A percentile compares a stretch with the other conserved stretches of the same genome.
Conservation (phyloP, 163 green algal genomes). For the Trebouxiophyceae sp. region DNA sequence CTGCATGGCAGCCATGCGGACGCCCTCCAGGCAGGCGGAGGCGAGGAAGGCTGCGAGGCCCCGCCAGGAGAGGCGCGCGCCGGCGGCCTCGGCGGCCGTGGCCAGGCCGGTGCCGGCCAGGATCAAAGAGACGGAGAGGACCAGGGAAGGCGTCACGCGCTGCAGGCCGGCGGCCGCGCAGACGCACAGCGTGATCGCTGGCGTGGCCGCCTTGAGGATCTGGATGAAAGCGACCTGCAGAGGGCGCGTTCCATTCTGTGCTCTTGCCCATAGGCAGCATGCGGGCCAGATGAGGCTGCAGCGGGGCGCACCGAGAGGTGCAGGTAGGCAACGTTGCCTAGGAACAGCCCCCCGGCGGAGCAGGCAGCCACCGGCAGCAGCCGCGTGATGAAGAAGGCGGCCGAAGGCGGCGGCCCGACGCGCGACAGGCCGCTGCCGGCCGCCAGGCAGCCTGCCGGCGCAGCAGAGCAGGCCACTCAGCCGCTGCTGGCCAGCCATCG, state of each 20-base stretch:
- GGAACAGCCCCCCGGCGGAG: slow-evolving; percentile 33
- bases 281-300: too few species aligned
- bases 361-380: slow-evolving; percentile 30
- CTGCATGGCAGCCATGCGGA: slow-evolving; percentile 32
- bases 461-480: not conserved
- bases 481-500: too few species aligned
- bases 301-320: slow-evolving; percentile 22
- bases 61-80: slow-evolving; percentile 10
- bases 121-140: slow-evolving; percentile 64
- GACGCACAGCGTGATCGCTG: slow-evolving; percentile 42
- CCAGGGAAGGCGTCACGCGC: slow-evolving; percentile 22
- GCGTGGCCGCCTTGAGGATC: slow-evolving; percentile 31
- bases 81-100: slow-evolving; percentile 22
- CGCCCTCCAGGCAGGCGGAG: slow-evolving; percentile 23
- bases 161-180: slow-evolving; percentile 49
- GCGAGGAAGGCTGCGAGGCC: slow-evolving; percentile 26
- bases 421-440: slow-evolving; percentile 10
- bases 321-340: slow-evolving; percentile 50
- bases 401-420: slow-evolving; percentile 8
- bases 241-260: too few species aligned
- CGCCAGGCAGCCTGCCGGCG: slow-evolving; percentile 1
- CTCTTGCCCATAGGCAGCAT: too few species aligned
- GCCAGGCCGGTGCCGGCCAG: slow-evolving; percentile 47
- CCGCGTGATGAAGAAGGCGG: slow-evolving; percentile 6
- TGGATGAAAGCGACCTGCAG: slow-evolving; percentile 22